Base-by-base conservation (phyloP, 2,329 filamentous ascomycete species). In the Paecilomyces niveus region DNA sequence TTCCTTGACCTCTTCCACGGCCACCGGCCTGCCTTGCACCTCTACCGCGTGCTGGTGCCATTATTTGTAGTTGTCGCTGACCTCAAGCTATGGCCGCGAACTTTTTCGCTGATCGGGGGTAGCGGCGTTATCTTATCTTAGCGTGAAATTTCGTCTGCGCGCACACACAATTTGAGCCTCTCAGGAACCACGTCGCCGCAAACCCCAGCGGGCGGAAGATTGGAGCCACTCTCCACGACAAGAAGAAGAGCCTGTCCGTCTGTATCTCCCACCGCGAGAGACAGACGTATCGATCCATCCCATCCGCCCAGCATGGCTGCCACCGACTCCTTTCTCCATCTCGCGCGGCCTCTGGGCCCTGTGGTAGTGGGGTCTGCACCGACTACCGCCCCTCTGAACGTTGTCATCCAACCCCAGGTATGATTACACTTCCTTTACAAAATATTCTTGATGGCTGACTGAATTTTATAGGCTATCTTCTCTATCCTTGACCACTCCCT, bases 321-420 rank as follows among this genome's bases (percentile, higher is more conserved):
- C 75, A 83, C 85, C 70, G 89, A 93, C 76, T 89, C 89, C 64
- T 97, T 96, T 82, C 87, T 97, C 71, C 94, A 99, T 78, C 88
- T 99, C 67, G 88, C 93, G 72, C 87, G 94, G 77, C 94, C 94
- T 70, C 83, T 97, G 64, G 92, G 91, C 75, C 91, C 92, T 67
- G 87, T 88, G 63, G 81, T 85, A 60, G 82, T 92, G 69, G 89
- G 89, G 74, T 86, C 89, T 72, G 89, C 91, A 78, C 87, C 88
- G 71, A 92, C 88, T 69, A 93, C 92, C 75, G 89, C 92, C 78
- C 94, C 94, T 78, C 85, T 99, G 76, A 89, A 88, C 76, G 92
- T 99, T 74, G 89, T 90, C 74, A 89, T 99, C 76, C 94, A 97
- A 77, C 92, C 94, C 71, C 92, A 97, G 85, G 90, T 95, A 85